These are phyloP conservation scores for Akanthomyces dipterigenus DNA, from an alignment of 2,329 filamentous ascomycete species.

Conservation along the genomic window DNA sequence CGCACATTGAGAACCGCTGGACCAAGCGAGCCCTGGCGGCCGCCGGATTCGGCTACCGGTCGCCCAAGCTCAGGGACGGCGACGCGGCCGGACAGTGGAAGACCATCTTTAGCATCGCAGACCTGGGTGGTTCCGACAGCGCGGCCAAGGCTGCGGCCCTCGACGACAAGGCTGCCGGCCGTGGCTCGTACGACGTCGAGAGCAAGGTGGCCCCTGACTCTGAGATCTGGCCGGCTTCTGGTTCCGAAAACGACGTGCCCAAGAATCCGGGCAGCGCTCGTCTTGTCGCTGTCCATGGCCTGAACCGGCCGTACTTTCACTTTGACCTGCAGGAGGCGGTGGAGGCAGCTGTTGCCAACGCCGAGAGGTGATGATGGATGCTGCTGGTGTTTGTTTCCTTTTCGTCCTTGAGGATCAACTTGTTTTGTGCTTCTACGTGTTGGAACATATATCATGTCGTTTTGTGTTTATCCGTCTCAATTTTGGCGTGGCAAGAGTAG, in stretches of 20 bases:
- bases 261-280: constrained; percentile 23
- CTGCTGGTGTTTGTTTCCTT: background rate
- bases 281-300: constrained; percentile 34
- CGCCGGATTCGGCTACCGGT: constrained; percentile 44
- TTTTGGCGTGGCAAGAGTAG: background rate
- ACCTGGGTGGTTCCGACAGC: constrained; percentile 66
- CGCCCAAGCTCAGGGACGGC: constrained; percentile 20
- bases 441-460: background rate
- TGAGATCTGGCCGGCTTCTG: constrained; percentile 4
- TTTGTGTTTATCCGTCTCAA: background rate
- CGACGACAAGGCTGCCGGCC: constrained; percentile 47
- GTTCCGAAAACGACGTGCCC: constrained; percentile 23
- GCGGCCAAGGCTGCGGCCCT: constrained; percentile 49
- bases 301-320: constrained; percentile 47
- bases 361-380: constrained; percentile 16
- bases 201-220: constrained; percentile 16
- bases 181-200: constrained; percentile 13
- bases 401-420: background rate
- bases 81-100: constrained; percentile 39
- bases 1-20: constrained; percentile 47
- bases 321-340: constrained; percentile 44
- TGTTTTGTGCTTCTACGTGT: background rate
- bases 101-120: constrained; percentile 88
- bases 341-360: constrained; percentile 35
- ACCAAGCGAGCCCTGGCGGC: constrained; percentile 48